Evolutionary conservation across 371 early-diverging fungal species (phyloP), one percentile per base, ranked within the genome.

Genomic region (Circinella minor): DNA sequence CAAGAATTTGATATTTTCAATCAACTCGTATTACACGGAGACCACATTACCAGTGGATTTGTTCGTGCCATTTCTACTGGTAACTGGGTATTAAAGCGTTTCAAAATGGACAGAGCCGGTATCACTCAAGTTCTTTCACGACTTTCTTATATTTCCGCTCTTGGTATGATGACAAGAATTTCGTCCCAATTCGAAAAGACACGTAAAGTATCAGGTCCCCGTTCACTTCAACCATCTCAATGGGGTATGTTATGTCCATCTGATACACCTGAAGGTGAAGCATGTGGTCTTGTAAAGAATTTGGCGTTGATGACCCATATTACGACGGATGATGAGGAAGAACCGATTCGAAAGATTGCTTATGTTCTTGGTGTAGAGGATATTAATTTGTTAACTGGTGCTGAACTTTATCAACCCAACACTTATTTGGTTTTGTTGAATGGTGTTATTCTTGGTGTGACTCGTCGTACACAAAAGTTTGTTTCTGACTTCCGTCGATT

Each of bases 251-350:
- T 99, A 65, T 99, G 99, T 81, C 98, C 99, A 0, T 94, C 97
- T 1, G 99, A 99, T 82, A 99, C 99, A 4, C 99, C 99, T 7
- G 99, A 99, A 93, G 99, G 99, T 75, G 99, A 99, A 88, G 97
- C 96, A 1, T 99, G 99, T 85, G 99, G 99, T 74, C 88, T 99
- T 65, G 98, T 99, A 57, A 99, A 99, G 88, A 99, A 99, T 74
- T 85, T 99, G 83, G 99, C 99, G 0, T 83, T 99, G 55, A 96
- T 99, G 94, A 95, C 99, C 11, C 99, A 99, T 84, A 98, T 99
- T 81, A 99, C 99, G 0, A 97, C 97, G 3, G 98, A 98, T 74
- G 90, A 92, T 66, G 95, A 95, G 63, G 93, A 94, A 72, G 91
- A 86, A 9, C 90, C 94, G 4, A 86, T 98, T 36, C 79, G 87